These are phyloP conservation scores for Calamus simplicifolius DNA, from an alignment of 176 grass and related monocot genomes.

Conservation along the genomic window DNA sequence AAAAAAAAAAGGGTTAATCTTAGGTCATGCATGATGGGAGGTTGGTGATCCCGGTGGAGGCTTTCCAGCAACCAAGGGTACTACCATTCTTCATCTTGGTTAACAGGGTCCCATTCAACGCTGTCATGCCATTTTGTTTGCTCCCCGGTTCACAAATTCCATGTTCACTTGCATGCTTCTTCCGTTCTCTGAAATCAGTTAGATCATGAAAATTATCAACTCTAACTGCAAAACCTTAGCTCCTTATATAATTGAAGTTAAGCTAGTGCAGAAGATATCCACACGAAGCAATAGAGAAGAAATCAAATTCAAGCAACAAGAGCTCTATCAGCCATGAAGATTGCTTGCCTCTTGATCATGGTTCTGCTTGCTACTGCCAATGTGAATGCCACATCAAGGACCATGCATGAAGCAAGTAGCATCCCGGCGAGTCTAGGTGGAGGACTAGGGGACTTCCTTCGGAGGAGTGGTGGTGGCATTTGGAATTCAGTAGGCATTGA, in stretches of 20 bases:
- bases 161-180: slow-evolving; percentile 29
- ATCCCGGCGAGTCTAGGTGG: slow-evolving; percentile 17
- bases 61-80: no score
- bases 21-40: no score
- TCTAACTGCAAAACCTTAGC: background rate
- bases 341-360: slow-evolving; percentile 29
- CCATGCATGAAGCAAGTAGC: slow-evolving; percentile 17
- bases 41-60: no score
- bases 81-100: no score
- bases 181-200: slow-evolving; percentile 44
- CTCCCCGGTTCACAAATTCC: slow-evolving; percentile 20
- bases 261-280: background rate
- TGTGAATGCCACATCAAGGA: slow-evolving; percentile 26
- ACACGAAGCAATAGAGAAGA: background rate
- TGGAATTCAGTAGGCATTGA: slow-evolving; percentile 21
- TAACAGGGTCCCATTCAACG: no score
- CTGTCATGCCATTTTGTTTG: background rate
- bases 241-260: slow-evolving; percentile 21
- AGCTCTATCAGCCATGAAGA: slow-evolving; percentile 32
- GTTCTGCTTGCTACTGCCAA: slow-evolving; percentile 36
- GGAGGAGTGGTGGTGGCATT: slow-evolving; percentile 30
- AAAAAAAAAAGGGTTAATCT: no score
- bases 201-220: slow-evolving; percentile 35
- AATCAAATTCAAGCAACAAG: background rate
- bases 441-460: slow-evolving; percentile 24